phyloP scores from a whole-genome alignment of 2,329 filamentous ascomycete species.

The Ramularia endophylla region DNA sequence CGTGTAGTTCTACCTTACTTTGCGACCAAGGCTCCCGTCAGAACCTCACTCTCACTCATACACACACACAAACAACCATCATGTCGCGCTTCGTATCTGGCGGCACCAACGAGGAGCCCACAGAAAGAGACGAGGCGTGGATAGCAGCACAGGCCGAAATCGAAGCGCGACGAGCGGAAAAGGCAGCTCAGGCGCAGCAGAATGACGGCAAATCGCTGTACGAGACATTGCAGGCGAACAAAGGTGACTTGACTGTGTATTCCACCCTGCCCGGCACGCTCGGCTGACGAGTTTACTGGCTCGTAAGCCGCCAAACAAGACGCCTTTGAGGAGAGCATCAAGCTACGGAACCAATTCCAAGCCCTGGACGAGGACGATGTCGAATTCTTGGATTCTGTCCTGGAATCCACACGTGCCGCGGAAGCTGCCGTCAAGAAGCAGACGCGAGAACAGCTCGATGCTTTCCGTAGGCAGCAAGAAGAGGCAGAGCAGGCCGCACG shows the following conservation, averaged over 20 bases:
- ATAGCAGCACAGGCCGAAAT: slow-evolving; percentile 59
- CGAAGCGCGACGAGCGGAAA: slow-evolving; percentile 46
- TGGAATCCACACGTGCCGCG: slow-evolving; percentile 51
- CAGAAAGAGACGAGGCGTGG: slow-evolving; percentile 54
- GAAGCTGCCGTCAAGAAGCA: slow-evolving; percentile 54
- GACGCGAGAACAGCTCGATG: slow-evolving; percentile 53
- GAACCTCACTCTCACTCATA: not conserved
- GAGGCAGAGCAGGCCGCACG: slow-evolving; percentile 48
- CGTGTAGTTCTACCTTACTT: too few relatives aligned
- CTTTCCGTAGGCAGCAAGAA: slow-evolving; percentile 54
- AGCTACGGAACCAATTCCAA: slow-evolving; percentile 70
- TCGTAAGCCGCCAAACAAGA: slow-evolving; percentile 68
- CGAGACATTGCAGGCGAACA: slow-evolving; percentile 74
- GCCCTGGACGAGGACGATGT: slow-evolving; percentile 73
- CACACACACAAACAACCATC: not conserved
- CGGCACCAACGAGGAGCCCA: slow-evolving; percentile 44
- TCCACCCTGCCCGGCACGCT: slow-evolving; percentile 1
- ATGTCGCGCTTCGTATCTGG: slow-evolving; percentile 50
- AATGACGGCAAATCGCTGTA: slow-evolving; percentile 59
- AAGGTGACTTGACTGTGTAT: slow-evolving; percentile 48
- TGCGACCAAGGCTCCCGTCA: not conserved
- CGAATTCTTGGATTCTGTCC: slow-evolving; percentile 61
- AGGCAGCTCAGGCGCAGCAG: slow-evolving; percentile 47
- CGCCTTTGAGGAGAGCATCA: slow-evolving; percentile 67
- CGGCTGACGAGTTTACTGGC: slow-evolving; percentile 24